A percentile compares a stretch with the other conserved stretches of the same genome.
Evolutionary conservation across 2,329 filamentous ascomycete genomes (phyloP).

Genomic region (Mariannaea sp.): DNA sequence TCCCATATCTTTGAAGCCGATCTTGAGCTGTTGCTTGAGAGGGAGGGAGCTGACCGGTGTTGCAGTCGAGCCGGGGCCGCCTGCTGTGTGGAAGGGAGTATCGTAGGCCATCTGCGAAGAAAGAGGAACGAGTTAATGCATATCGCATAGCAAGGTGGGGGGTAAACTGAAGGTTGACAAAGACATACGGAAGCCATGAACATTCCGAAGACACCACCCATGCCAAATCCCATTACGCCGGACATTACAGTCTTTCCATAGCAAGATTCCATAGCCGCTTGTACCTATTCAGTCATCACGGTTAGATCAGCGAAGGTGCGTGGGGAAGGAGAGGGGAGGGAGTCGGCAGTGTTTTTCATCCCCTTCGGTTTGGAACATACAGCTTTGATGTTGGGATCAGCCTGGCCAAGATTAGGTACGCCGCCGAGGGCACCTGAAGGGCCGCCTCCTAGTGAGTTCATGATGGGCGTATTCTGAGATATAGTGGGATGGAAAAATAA

Average conservation of each 20-base stretch:
- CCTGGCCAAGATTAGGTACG: slow-evolving; percentile 37
- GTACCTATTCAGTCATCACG: slow-evolving; percentile 62
- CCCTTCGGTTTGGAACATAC: slow-evolving; percentile 44
- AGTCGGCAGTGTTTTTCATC: no score
- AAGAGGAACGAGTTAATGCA: slow-evolving; percentile 24
- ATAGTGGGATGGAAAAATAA: background rate
- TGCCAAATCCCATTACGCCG: slow-evolving; percentile 90
- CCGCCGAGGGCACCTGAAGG: slow-evolving; percentile 31
- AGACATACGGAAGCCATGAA: slow-evolving; percentile 92
- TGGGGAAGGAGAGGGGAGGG: background rate
- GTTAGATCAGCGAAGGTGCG: slow-evolving; percentile 13
- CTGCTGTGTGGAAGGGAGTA: slow-evolving; percentile 72
- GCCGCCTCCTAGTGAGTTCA: slow-evolving; percentile 48
- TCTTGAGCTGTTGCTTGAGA: slow-evolving; percentile 78
- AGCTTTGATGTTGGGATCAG: slow-evolving; percentile 58
- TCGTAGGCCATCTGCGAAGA: slow-evolving; percentile 94
- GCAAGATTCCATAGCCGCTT: slow-evolving; percentile 89
- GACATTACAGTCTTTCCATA: slow-evolving; percentile 86
- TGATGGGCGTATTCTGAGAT: slow-evolving; percentile 35
- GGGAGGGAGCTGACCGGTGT: slow-evolving; percentile 67
- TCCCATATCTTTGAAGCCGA: slow-evolving; percentile 96
- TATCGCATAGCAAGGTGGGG: background rate
- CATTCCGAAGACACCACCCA: slow-evolving; percentile 91
- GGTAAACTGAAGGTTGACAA: background rate
- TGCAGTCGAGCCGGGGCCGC: slow-evolving; percentile 46